Percentiles rank a stretch among this genome's conserved stretches.
phyloP scores from a whole-genome alignment of 2,329 filamentous ascomycete species.

The Podosphaera fusca region DNA sequence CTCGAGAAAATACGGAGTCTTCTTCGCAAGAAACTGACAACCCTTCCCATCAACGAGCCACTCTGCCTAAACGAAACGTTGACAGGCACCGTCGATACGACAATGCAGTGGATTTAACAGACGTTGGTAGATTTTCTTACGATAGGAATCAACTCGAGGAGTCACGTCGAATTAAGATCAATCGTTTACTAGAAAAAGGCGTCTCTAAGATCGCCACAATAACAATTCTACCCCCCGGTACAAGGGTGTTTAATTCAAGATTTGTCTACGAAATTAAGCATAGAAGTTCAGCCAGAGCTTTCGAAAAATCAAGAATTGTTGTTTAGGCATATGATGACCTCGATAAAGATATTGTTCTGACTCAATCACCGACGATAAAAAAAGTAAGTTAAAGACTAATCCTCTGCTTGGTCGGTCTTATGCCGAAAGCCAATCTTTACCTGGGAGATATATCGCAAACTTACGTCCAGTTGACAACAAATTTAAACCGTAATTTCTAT shows the following conservation, averaged over 20 bases:
- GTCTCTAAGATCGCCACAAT: background rate
- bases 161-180: background rate
- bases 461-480: conserved; percentile 3
- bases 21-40: no score
- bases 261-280: conserved; percentile 6
- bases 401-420: conserved; percentile 2
- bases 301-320: conserved; percentile 5
- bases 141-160: background rate
- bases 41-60: no score
- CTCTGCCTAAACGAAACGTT: background rate
- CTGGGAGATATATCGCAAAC: conserved; percentile 4
- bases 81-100: background rate
- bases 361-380: conserved; percentile 5
- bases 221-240: background rate
- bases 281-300: conserved; percentile 1
- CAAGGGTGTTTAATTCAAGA: conserved; percentile 2
- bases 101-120: background rate
- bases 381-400: conserved; percentile 3
- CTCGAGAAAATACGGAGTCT: no score
- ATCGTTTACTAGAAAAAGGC: conserved; percentile 1
- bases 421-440: background rate
- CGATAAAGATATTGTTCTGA: conserved; percentile 3
- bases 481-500: conserved; percentile 4
- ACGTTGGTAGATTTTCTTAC: background rate
- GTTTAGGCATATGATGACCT: background rate